Base-by-base conservation (phyloP, 345 rosid species). In the Cardamine resedifolia region DNA sequence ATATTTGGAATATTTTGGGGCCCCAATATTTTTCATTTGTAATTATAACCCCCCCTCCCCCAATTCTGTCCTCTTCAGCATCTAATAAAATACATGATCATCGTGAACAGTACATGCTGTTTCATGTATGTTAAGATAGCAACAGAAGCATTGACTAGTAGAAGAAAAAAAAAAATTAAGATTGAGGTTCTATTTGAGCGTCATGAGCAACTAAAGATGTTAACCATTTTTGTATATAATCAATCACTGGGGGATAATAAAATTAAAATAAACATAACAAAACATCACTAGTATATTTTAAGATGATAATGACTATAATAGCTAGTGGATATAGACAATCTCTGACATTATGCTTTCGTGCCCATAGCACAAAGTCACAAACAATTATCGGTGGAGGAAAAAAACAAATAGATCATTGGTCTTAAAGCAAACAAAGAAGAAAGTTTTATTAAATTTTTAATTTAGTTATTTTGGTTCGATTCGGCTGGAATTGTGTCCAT, bases 1-100 rank as follows among this genome's bases (percentile, higher is more conserved):
- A 58, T 66, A 47, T 73, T 38, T 58, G 66, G 77, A 74, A 66
- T 74, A 74, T 74, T 48, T 73, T 58, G 14, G 77, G 77, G 60
- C 3, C 59, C 72, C 72, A 20, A 19, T 48, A 19, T 66, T 45
- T 44, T 58, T 58, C 66, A 58, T 50, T 16, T 26, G 52, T 65
- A 34, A 66, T 66, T 66, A 33, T 57, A 66, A 66, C n/a, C n/a
- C n/a, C n/a, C n/a, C n/a, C n/a, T 59, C 77, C 72, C 44, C 66
- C 66, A 74, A 66, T 58, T 58, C 0, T 58, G 66, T 66, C 60
- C 14, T 74, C 77, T 74, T 48, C 66, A 47, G 70, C 77, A 72
- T 72, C 70, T 53, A 44, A 31, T 31, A 31, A 8, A 52, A 62
- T 62, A 23, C 16, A 20, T 52, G 44, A 28, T 23, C 10, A 62